Conservation (phyloP, 345 rosid genomes). For the Salix exigua region DNA sequence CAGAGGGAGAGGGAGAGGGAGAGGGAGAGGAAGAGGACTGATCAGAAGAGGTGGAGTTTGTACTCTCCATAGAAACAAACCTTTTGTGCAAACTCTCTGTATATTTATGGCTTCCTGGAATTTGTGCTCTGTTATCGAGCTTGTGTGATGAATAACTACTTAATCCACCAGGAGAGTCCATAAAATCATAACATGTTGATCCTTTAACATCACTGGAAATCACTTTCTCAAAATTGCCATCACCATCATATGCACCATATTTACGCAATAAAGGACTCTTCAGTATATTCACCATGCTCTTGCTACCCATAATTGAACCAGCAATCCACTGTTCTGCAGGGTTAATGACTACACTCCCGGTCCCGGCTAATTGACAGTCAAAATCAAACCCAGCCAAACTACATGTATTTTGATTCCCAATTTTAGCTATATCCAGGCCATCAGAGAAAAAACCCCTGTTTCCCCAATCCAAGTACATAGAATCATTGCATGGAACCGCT, state of each 20-base stretch:
- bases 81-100: constrained; percentile 30
- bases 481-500: constrained; percentile 39
- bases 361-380: constrained; percentile 47
- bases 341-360: constrained; percentile 45
- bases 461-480: constrained; percentile 36
- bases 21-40: constrained; percentile 40
- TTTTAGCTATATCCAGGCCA: constrained; percentile 25
- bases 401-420: constrained; percentile 27
- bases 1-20: constrained; percentile 36
- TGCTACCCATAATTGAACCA: constrained; percentile 68
- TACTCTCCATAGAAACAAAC: constrained; percentile 44
- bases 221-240: constrained; percentile 22
- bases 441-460: constrained; percentile 34
- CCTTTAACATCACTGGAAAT: constrained; percentile 34
- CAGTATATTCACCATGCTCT: constrained; percentile 59
- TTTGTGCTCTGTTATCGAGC: constrained; percentile 20
- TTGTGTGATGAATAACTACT: constrained; percentile 31
- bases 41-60: constrained; percentile 51
- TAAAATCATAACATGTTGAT: constrained; percentile 28
- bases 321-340: constrained; percentile 47
- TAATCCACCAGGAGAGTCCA: constrained; percentile 36
- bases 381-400: constrained; percentile 44
- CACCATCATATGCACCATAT: constrained; percentile 38
- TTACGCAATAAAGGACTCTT: constrained; percentile 54
- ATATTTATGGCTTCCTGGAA: constrained; percentile 15